Conservation (phyloP, 768 basidiomycete genomes). For the Wakefieldia striispora region DNA sequence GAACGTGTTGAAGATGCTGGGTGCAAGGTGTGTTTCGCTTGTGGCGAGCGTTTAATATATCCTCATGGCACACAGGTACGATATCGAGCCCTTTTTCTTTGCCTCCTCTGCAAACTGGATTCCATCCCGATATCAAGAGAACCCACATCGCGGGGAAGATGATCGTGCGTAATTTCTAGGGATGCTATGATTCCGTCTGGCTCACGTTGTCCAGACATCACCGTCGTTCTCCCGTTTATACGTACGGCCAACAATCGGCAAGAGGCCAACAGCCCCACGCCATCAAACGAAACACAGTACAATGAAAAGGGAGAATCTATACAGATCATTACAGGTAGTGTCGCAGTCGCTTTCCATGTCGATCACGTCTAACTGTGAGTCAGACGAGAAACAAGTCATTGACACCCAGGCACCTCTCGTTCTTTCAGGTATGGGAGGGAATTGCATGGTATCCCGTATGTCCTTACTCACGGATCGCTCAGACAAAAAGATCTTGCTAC, state of each 20-base stretch:
- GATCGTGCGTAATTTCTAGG: conserved; percentile 36
- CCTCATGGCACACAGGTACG: conserved; percentile 30
- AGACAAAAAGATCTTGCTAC: conserved; percentile 27
- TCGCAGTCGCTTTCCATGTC: neutral
- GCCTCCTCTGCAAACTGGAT: conserved; percentile 43
- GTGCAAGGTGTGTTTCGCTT: conserved; percentile 30
- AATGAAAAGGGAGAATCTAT: conserved; percentile 1
- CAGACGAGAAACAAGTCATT: conserved; percentile 26
- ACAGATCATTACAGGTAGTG: conserved; percentile 16
- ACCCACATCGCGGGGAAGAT: conserved; percentile 20
- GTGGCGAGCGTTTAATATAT: neutral
- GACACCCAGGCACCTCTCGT: conserved; percentile 35
- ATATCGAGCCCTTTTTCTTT: conserved; percentile 45
- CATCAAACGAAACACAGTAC: conserved; percentile 13
- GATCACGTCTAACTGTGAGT: neutral
- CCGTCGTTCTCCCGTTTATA: conserved; percentile 41
- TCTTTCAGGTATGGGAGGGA: conserved; percentile 17
- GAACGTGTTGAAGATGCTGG: conserved; percentile 36
- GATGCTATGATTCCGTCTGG: neutral
- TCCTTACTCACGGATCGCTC: neutral
- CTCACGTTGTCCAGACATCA: conserved; percentile 36
- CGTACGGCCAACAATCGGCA: conserved; percentile 36
- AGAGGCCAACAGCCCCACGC: conserved; percentile 10
- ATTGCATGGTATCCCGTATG: neutral
- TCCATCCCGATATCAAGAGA: conserved; percentile 42